These are phyloP conservation scores for Suhomyces faveliae DNA, from an alignment of 805 yeast genomes.

Conservation along the genomic window DNA sequence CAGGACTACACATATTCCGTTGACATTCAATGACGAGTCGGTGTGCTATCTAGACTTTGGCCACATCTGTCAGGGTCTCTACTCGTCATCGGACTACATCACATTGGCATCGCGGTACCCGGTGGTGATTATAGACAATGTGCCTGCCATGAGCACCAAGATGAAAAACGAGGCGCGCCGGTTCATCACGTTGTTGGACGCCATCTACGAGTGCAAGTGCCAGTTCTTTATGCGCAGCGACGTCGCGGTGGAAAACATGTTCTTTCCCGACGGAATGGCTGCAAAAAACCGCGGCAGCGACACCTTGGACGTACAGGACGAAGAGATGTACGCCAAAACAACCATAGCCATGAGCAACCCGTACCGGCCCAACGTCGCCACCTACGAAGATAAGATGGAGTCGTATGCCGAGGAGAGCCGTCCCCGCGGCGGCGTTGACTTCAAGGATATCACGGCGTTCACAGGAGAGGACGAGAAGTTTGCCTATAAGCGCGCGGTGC, in stretches of 20 bases:
- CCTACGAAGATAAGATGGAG: conserved; percentile 52
- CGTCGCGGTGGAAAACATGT: conserved; percentile 49
- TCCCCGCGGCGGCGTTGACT: conserved; percentile 29
- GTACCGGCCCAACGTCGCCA: conserved; percentile 65
- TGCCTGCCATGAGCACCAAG: conserved; percentile 55
- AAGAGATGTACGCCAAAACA: conserved; percentile 69
- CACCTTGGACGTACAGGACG: conserved; percentile 51
- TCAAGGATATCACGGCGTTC: conserved; percentile 51
- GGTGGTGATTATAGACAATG: conserved; percentile 56
- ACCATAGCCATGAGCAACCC: conserved; percentile 59
- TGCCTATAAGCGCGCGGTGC: conserved; percentile 70
- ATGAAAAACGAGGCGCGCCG: conserved; percentile 69
- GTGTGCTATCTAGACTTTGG: conserved; percentile 51
- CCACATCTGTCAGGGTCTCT: conserved; percentile 54
- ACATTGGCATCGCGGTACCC: conserved; percentile 60
- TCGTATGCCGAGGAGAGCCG: conserved; percentile 12
- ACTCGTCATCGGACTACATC: conserved; percentile 68
- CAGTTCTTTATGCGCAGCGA: conserved; percentile 54
- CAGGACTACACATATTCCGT: conserved; percentile 48
- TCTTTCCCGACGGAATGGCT: conserved; percentile 49
- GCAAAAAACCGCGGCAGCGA: not conserved
- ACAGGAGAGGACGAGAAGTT: conserved; percentile 78
- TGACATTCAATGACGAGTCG: conserved; percentile 33
- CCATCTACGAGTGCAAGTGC: conserved; percentile 66
- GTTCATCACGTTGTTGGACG: conserved; percentile 65